Percentiles rank a stretch among this genome's conserved stretches.
Evolutionary conservation across 164 flowering plant genomes (phyloP).

Genomic region (Houttuynia cordata): DNA sequence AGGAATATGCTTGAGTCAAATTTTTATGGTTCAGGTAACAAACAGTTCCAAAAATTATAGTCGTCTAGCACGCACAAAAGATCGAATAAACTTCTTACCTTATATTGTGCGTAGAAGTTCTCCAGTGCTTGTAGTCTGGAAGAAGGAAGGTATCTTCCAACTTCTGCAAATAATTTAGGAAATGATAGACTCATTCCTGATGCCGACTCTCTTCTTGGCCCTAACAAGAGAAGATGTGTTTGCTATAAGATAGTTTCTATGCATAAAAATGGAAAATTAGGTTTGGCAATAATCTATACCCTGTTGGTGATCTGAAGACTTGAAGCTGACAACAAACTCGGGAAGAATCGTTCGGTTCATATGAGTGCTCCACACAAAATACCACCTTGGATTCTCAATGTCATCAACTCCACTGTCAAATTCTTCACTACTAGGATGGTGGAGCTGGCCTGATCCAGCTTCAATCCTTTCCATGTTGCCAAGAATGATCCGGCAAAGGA

Average conservation of each 20-base stretch:
- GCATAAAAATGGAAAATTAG: background rate
- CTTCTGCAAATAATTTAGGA: constrained; percentile 17
- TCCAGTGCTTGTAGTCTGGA: constrained; percentile 8
- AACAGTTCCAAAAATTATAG: no score
- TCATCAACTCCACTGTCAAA: constrained; percentile 56
- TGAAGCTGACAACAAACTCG: constrained; percentile 43
- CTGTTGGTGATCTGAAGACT: constrained; percentile 5
- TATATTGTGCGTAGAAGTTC: constrained; percentile 4
- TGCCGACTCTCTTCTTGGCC: background rate
- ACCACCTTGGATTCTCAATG: constrained; percentile 31
- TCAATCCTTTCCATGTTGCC: constrained; percentile 43
- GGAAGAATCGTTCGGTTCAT: constrained; percentile 49
- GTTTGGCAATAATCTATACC: background rate
- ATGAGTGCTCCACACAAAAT: constrained; percentile 39
- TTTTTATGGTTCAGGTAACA: background rate
- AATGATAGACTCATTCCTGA: constrained; percentile 5
- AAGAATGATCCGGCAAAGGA: constrained; percentile 45
- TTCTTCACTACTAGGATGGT: constrained; percentile 23
- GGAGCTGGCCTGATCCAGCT: constrained; percentile 27
- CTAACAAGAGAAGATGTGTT: background rate
- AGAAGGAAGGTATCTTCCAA: constrained; percentile 13
- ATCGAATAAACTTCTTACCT: background rate
- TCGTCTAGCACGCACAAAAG: background rate
- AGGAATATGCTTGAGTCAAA: background rate
- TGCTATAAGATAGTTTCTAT: background rate